Evolutionary conservation across 164 flowering plant species (phyloP).

Genomic region (Echeveria elegans): DNA sequence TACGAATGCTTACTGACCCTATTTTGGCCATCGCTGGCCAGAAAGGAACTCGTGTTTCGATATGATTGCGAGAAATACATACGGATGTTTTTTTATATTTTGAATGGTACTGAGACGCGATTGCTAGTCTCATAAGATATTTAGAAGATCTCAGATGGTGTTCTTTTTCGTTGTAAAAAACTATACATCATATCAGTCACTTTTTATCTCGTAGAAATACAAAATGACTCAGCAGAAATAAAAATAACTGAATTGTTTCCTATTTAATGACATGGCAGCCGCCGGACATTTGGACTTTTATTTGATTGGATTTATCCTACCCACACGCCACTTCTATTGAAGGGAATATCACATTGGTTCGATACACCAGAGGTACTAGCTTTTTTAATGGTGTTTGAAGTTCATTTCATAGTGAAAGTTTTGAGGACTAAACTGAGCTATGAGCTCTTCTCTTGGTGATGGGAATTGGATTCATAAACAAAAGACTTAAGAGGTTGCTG

Average conservation of each 20-base stretch:
- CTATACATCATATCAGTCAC: background rate
- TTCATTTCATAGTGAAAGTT: background rate
- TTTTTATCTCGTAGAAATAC: too few relatives aligned
- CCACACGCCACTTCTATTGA: conserved; percentile 83
- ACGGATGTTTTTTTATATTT: too few relatives aligned
- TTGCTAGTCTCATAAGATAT: too few relatives aligned
- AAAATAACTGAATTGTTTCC: too few relatives aligned
- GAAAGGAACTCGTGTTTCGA: background rate
- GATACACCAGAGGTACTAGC: conserved; percentile 85
- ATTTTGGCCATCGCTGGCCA: background rate
- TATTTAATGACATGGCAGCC: conserved; percentile 37
- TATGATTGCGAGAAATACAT: background rate
- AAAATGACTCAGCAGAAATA: too few relatives aligned
- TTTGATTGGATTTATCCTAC: conserved; percentile 99
- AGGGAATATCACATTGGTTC: conserved; percentile 78
- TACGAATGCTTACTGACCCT: background rate
- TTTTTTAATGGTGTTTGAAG: background rate
- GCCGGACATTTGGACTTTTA: conserved; percentile 76
- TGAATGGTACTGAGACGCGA: too few relatives aligned
- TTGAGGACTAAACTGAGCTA: background rate
- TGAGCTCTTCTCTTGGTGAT: background rate
- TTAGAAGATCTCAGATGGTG: too few relatives aligned
- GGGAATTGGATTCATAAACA: background rate
- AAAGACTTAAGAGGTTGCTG: background rate
- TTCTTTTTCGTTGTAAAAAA: too few relatives aligned